phyloP scores from a whole-genome alignment of 495 filamentous ascomycete genomes.

The Lepidopterella palustris region DNA sequence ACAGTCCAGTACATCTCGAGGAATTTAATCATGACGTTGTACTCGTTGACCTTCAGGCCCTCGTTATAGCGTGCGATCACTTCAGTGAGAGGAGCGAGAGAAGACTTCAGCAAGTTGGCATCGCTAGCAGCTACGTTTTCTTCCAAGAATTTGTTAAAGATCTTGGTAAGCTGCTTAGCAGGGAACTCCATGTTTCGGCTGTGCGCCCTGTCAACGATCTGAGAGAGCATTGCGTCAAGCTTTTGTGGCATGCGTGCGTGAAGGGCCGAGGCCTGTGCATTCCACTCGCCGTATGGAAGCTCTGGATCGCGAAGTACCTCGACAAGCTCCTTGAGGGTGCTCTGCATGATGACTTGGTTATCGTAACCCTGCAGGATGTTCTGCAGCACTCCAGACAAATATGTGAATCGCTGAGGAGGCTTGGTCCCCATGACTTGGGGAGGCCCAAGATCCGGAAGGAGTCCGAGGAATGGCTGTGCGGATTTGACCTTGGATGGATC shows the following conservation, averaged over 20 bases:
- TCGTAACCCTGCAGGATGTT: slow-evolving; percentile 94
- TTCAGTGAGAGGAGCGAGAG: slow-evolving; percentile 68
- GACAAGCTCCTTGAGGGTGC: slow-evolving; percentile 81
- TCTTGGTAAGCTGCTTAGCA: slow-evolving; percentile 77
- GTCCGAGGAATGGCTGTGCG: slow-evolving; percentile 89
- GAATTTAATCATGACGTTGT: slow-evolving; percentile 68
- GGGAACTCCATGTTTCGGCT: slow-evolving; percentile 81
- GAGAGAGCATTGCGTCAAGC: slow-evolving; percentile 71
- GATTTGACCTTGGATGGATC: slow-evolving; percentile 96
- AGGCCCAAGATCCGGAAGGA: slow-evolving; percentile 79
- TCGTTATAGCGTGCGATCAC: slow-evolving; percentile 81
- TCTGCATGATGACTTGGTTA: slow-evolving; percentile 92
- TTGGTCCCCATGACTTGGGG: slow-evolving; percentile 86
- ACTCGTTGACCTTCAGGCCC: slow-evolving; percentile 86
- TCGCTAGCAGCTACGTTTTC: slow-evolving; percentile 69
- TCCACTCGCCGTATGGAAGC: slow-evolving; percentile 94
- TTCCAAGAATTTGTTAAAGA: slow-evolving; percentile 78
- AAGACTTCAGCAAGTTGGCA: slow-evolving; percentile 61
- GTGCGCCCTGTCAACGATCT: slow-evolving; percentile 76
- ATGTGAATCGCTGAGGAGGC: slow-evolving; percentile 77
- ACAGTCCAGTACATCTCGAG: slow-evolving; percentile 74
- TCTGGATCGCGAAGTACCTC: slow-evolving; percentile 84
- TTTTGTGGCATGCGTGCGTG: slow-evolving; percentile 94
- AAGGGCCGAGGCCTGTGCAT: slow-evolving; percentile 86
- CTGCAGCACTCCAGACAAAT: slow-evolving; percentile 68